Conservation (phyloP, 345 rosid species). For the Arabis alpina region DNA sequence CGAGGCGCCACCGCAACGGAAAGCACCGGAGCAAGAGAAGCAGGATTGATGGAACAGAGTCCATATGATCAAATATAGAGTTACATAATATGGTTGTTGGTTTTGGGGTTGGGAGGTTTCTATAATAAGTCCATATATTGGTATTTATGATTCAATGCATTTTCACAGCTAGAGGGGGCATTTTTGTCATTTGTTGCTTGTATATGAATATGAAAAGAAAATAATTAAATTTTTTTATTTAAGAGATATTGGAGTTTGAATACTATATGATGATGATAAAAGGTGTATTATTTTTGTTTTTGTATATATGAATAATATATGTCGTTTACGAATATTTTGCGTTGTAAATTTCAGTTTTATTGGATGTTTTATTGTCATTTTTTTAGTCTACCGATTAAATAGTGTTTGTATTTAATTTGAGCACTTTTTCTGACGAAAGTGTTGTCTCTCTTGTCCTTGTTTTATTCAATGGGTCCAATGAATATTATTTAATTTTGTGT, state of each 20-base stretch:
- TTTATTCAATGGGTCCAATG: conserved; percentile 39
- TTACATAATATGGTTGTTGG: conserved; percentile 18
- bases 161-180: conserved; percentile 34
- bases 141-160: conserved; percentile 37
- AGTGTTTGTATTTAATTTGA: conserved; percentile 3
- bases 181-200: conserved; percentile 43
- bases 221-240: conserved; percentile 31
- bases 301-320: background rate
- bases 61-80: conserved; percentile 30
- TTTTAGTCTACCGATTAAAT: background rate
- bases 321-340: conserved; percentile 15
- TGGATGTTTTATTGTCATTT: conserved; percentile 14
- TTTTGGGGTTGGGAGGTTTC: conserved; percentile 9
- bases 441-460: conserved; percentile 42
- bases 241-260: conserved; percentile 34
- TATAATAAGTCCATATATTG: conserved; percentile 44
- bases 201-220: conserved; percentile 36
- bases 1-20: conserved; percentile 49
- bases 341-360: background rate
- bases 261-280: conserved; percentile 8
- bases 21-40: conserved; percentile 52
- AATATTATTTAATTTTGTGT: conserved; percentile 27
- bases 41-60: conserved; percentile 30
- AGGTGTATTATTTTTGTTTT: conserved; percentile 5
- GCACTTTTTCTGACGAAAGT: conserved; percentile 26